These are phyloP conservation scores for Talaromyces sp. DNA, from an alignment of 2,329 filamentous ascomycete species.

Conservation along the genomic window DNA sequence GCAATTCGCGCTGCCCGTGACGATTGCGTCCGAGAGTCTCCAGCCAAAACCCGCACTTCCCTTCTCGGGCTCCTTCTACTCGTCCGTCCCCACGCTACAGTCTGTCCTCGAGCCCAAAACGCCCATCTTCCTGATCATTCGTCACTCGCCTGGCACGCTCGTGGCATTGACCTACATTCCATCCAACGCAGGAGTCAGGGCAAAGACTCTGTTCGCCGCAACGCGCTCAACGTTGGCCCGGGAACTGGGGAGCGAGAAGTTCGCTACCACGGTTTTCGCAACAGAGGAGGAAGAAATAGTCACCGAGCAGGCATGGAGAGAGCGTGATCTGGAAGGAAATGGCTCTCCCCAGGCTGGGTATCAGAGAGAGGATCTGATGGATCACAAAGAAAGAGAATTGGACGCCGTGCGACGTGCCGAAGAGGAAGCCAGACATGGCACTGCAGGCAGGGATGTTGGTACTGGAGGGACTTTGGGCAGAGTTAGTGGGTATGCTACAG, in stretches of 20 bases:
- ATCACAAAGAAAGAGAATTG: conserved; percentile 55
- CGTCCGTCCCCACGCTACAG: conserved; percentile 46
- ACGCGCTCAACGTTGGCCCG: conserved; percentile 56
- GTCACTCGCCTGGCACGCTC: conserved; percentile 37
- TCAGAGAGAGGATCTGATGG: conserved; percentile 50
- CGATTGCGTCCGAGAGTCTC: conserved; percentile 41
- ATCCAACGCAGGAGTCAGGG: conserved; percentile 57
- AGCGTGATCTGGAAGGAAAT: conserved; percentile 45
- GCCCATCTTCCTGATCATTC: conserved; percentile 58
- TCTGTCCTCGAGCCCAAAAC: conserved; percentile 50
- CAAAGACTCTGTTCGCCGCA: conserved; percentile 63
- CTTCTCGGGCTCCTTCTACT: conserved; percentile 47
- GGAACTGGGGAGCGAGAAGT: conserved; percentile 59
- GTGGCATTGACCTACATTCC: conserved; percentile 60
- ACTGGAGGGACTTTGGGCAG: conserved; percentile 35
- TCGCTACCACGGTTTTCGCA: conserved; percentile 54
- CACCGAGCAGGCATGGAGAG: conserved; percentile 48
- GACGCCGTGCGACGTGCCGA: conserved; percentile 56
- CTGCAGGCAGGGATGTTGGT: conserved; percentile 44
- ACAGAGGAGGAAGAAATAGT: conserved; percentile 56
- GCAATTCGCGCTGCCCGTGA: conserved; percentile 43
- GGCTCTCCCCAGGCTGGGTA: conserved; percentile 20
- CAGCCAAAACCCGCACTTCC: conserved; percentile 34
- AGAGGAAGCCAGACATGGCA: conserved; percentile 52
- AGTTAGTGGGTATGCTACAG: conserved; percentile 20